These are phyloP conservation scores for Magnolia changhungtana DNA, from an alignment of 164 flowering plant genomes.

Conservation along the genomic window DNA sequence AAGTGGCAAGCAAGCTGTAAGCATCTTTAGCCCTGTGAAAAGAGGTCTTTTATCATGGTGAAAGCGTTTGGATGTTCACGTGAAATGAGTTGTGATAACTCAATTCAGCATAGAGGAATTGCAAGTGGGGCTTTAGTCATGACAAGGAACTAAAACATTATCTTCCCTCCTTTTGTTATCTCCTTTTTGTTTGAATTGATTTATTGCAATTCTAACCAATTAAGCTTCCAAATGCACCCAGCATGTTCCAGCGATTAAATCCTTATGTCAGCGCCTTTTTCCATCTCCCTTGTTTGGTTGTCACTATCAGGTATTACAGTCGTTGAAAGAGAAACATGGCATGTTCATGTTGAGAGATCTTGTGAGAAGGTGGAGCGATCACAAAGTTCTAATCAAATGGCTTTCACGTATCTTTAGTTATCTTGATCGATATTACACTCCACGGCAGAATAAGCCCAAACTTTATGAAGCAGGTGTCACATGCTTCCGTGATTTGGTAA, in stretches of 20 bases:
- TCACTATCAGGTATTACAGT: not conserved
- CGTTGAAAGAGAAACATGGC: slow-evolving; percentile 3
- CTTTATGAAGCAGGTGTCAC: slow-evolving; percentile 32
- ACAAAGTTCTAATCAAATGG: slow-evolving; percentile 29
- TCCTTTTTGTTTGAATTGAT: not conserved
- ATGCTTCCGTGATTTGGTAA: slow-evolving; percentile 10
- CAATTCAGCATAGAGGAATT: not conserved
- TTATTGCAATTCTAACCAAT: too few relatives aligned
- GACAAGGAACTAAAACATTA: not conserved
- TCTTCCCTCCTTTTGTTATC: not conserved
- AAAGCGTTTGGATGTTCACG: not conserved
- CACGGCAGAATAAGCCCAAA: slow-evolving; percentile 27
- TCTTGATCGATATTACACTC: slow-evolving; percentile 38
- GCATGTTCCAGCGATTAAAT: not conserved
- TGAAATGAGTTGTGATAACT: too few relatives aligned
- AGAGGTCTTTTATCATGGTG: not conserved
- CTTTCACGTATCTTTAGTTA: slow-evolving; percentile 37
- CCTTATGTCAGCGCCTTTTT: not conserved
- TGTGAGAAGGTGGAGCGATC: not conserved
- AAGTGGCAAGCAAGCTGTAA: not conserved
- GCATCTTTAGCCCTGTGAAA: not conserved
- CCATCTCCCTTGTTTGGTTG: not conserved
- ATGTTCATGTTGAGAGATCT: not conserved
- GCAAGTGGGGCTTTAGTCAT: not conserved
- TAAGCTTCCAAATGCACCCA: too few relatives aligned